A percentile compares a stretch with the other conserved stretches of the same genome.
These are phyloP conservation scores for Monosporozyma servazzii DNA, from an alignment of 805 yeast genomes.

Conservation along the genomic window DNA sequence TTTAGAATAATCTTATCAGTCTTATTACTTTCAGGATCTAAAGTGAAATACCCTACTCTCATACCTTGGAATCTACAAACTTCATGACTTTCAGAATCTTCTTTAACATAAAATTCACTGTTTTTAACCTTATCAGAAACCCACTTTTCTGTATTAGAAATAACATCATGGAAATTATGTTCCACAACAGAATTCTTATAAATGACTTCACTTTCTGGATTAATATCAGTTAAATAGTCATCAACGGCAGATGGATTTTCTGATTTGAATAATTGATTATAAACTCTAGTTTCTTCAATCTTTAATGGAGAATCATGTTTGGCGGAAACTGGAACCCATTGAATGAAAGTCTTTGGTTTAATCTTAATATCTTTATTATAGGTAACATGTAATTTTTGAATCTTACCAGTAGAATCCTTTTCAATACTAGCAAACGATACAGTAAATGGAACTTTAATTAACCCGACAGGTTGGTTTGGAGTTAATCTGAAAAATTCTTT, in stretches of 20 bases:
- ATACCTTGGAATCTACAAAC: conserved; percentile 96
- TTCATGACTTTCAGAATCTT: conserved; percentile 54
- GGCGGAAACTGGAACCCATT: conserved; percentile 80
- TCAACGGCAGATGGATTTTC: conserved; percentile 90
- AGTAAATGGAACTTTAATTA: conserved; percentile 82
- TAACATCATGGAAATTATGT: conserved; percentile 60
- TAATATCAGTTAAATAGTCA: conserved; percentile 79
- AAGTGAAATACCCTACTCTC: conserved; percentile 90
- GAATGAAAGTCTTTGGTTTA: conserved; percentile 93
- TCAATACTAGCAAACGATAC: conserved; percentile 63
- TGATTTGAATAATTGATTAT: conserved; percentile 77
- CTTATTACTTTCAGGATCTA: conserved; percentile 66
- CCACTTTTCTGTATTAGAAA: conserved; percentile 60
- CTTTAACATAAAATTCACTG: conserved; percentile 60
- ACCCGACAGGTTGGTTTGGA: conserved; percentile 90
- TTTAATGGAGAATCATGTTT: conserved; percentile 54
- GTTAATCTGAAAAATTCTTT: conserved; percentile 86
- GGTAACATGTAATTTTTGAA: conserved; percentile 63
- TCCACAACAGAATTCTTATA: conserved; percentile 64
- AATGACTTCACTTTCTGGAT: conserved; percentile 67
- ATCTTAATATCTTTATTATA: conserved; percentile 60
- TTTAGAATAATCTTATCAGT: conserved; percentile 59
- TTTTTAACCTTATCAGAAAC: conserved; percentile 40
- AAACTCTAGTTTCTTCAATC: conserved; percentile 71
- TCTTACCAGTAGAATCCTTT: conserved; percentile 46